Base-by-base conservation (phyloP, 257 asterid species). In the Leptodermis oblonga region DNA sequence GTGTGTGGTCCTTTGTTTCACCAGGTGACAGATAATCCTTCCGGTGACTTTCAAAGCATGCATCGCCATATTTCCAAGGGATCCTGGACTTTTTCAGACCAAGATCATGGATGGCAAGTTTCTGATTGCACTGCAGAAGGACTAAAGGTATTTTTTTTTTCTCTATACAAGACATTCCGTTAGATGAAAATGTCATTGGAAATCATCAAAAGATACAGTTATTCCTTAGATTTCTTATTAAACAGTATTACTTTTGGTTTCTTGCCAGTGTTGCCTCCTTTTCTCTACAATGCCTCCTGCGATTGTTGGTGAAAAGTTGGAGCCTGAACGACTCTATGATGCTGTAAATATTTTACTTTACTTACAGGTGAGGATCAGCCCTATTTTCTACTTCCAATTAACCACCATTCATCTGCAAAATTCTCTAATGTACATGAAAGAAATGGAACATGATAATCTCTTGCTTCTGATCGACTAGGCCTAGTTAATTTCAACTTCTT, bases 41-140 rank as follows among this genome's bases (percentile, higher is more conserved):
- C 95, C 0, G 98, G 91, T 4, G 96, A 89, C 76, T 92, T 92
- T 65, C 80, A 56, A 60, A 79, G 89, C 46, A 90, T 90, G 97
- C 70, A 92, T 67, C 85, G 97, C 23, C 98, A 90, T 70, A 88
- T 85, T 62, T 88, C 97, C 1, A 92, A 90, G 74, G 98, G 98
- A 23, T 85, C 97, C 0, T 92, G 98, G 98, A 90, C 98, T 0
- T 92, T 92, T 79, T 90, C 98, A 4, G 95, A 92, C 74, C 97
- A 90, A 82, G 98, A 92, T 82, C 98, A 92, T 18, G 98, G 97
- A 9, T 92, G 98, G 97, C 97, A 90, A 81, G 97, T 88, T 31
- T 92, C 98, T n/a, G 98, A 92, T 70, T 89, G 97, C 74, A 92
- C 97, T 0, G 97, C 98, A n/a, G 98, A 92, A 80, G 98, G 86